Evolutionary conservation across 345 rosid species (phyloP).

Genomic region (Turritis glabra): DNA sequence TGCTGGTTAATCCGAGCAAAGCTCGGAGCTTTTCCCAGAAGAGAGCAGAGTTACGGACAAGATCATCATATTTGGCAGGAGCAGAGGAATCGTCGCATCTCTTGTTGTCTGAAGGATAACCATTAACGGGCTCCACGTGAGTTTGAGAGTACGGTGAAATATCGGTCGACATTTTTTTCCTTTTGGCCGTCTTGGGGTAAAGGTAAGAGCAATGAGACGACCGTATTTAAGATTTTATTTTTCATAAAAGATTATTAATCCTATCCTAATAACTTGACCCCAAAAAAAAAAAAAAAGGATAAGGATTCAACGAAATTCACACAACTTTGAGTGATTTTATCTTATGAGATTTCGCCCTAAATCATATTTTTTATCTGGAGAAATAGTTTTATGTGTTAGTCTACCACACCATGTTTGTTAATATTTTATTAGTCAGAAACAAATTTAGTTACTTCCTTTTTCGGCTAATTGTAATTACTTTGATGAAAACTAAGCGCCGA

Average conservation of each 20-base stretch:
- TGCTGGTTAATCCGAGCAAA: conserved; percentile 50
- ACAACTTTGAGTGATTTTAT: background rate
- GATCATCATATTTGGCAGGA: conserved; percentile 56
- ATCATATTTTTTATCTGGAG: background rate
- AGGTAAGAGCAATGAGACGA: conserved; percentile 10
- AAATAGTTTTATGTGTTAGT: background rate
- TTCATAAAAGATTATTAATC: background rate
- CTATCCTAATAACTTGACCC: background rate
- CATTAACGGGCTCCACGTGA: conserved; percentile 42
- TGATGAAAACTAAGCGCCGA: background rate
- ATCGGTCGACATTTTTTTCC: conserved; percentile 32
- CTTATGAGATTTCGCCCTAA: background rate
- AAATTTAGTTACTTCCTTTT: background rate
- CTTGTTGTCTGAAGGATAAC: conserved; percentile 38
- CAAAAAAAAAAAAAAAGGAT: background rate
- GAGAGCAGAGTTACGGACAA: conserved; percentile 60
- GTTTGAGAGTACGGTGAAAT: conserved; percentile 38
- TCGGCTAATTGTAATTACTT: background rate
- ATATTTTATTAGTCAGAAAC: background rate
- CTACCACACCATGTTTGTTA: no score
- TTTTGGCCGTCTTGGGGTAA: conserved; percentile 25
- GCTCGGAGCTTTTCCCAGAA: conserved; percentile 73
- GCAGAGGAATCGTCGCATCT: conserved; percentile 47
- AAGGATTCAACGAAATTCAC: conserved; percentile 3
- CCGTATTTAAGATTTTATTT: conserved; percentile 28